Evolutionary conservation across 164 flowering plant species (phyloP).

Genomic region (Cinnamomum micranthum): DNA sequence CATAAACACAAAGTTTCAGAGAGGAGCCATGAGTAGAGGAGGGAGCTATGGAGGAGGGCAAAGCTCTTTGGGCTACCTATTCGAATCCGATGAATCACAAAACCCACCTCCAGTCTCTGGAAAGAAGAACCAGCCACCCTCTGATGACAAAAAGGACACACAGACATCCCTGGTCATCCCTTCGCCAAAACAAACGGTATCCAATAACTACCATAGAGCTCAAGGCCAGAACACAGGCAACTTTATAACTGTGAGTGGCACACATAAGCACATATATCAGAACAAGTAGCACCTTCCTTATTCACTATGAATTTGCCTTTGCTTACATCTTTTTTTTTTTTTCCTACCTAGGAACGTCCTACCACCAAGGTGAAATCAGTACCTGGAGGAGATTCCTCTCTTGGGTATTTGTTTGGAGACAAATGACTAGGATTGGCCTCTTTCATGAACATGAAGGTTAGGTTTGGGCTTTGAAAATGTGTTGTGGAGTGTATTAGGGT

Average conservation of each 20-base stretch:
- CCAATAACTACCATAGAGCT: constrained; percentile 19
- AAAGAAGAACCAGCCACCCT: constrained; percentile 16
- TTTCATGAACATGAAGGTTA: not conserved
- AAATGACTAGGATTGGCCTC: constrained; percentile 16
- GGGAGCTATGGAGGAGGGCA: constrained; percentile 36
- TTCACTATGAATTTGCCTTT: not conserved
- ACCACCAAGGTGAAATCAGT: constrained; percentile 36
- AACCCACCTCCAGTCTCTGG: constrained; percentile 7
- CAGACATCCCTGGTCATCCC: constrained; percentile 4
- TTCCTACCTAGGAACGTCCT: constrained; percentile 32
- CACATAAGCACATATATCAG: not conserved
- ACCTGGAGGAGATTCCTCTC: constrained; percentile 43
- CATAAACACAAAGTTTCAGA: not conserved
- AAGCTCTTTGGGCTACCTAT: constrained; percentile 32
- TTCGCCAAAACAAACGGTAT: constrained; percentile 15
- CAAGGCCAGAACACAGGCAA: constrained; percentile 28
- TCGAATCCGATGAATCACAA: constrained; percentile 25
- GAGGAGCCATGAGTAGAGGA: constrained; percentile 23
- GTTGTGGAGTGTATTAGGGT: not conserved
- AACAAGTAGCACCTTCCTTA: no score
- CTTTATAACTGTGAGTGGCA: constrained; percentile 28
- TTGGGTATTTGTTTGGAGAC: constrained; percentile 44
- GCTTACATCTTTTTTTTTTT: not conserved
- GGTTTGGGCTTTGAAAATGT: not conserved
- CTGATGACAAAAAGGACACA: constrained; percentile 16